phyloP scores from a whole-genome alignment of 208 protist species.

The Jaenimonas drosophilae region DNA sequence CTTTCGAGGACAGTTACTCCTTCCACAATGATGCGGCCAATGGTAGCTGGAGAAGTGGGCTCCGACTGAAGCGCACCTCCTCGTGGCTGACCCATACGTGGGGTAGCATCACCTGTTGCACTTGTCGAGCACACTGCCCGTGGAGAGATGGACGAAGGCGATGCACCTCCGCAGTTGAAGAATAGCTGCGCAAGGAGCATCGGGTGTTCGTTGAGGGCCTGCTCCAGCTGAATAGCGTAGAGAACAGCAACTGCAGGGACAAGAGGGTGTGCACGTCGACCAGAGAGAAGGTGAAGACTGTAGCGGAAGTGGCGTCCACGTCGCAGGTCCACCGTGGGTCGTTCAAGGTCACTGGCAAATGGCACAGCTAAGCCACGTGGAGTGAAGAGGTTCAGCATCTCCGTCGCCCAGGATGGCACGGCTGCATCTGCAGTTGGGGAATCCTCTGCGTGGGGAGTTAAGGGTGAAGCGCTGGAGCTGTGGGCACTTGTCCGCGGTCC shows the following conservation, averaged over 20 bases:
- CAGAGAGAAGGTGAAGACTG: slow-evolving; percentile 63
- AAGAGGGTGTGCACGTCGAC: slow-evolving; percentile 37
- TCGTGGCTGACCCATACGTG: background rate
- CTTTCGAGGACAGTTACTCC: too few relatives aligned
- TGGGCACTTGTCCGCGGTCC: too few relatives aligned
- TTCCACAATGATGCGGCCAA: too few relatives aligned
- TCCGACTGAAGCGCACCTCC: slow-evolving; percentile 1
- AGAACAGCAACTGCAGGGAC: slow-evolving; percentile 27
- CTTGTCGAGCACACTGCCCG: too few relatives aligned
- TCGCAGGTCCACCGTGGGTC: slow-evolving; percentile 11
- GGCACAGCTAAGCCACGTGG: slow-evolving; percentile 40
- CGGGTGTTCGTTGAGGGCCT: slow-evolving; percentile 15
- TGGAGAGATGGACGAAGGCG: too few relatives aligned
- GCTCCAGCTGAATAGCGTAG: slow-evolving; percentile 24
- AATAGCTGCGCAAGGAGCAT: slow-evolving; percentile 39
- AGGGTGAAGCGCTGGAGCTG: too few relatives aligned
- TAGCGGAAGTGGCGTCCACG: slow-evolving; percentile 24
- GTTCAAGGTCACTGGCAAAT: slow-evolving; percentile 38
- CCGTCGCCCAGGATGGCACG: slow-evolving; percentile 27
- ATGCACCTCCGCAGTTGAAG: too few relatives aligned
- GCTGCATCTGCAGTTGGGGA: too few relatives aligned
- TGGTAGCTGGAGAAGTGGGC: too few relatives aligned
- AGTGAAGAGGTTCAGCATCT: slow-evolving; percentile 46
- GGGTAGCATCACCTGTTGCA: slow-evolving; percentile 3
- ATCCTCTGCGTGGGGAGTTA: too few relatives aligned